Conservation (phyloP, 345 rosid genomes). For the Lenwebbia sp. region DNA sequence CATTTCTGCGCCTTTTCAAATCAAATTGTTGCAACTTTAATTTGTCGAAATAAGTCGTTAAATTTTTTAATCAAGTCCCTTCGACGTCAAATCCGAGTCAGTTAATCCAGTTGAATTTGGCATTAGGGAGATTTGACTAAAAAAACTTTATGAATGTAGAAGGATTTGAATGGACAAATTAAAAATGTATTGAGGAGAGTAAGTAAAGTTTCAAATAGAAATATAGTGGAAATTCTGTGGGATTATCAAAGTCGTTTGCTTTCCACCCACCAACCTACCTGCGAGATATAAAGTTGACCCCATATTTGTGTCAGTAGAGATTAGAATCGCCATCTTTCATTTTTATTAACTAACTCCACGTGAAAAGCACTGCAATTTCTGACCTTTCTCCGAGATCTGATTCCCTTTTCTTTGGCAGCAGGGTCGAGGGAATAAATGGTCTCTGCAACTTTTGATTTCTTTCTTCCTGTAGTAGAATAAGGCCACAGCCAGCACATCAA, state of each 20-base stretch:
- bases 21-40: rapidly evolving
- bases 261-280: background rate
- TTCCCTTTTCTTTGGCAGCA: background rate
- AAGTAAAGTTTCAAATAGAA: no score
- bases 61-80: background rate
- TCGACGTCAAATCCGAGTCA: background rate
- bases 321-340: background rate
- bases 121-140: background rate
- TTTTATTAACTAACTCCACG: background rate
- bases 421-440: background rate
- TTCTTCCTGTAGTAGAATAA: background rate
- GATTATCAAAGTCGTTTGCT: background rate
- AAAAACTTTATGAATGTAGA: background rate
- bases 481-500: background rate
- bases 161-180: background rate
- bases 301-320: background rate
- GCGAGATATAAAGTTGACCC: background rate
- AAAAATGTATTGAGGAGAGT: background rate
- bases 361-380: background rate
- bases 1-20: background rate
- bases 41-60: background rate
- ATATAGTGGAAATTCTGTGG: background rate
- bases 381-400: background rate
- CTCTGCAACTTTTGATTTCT: background rate
- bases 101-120: background rate